phyloP scores from a whole-genome alignment of 768 basidiomycete genomes.

The Lanmaoa rubissima region DNA sequence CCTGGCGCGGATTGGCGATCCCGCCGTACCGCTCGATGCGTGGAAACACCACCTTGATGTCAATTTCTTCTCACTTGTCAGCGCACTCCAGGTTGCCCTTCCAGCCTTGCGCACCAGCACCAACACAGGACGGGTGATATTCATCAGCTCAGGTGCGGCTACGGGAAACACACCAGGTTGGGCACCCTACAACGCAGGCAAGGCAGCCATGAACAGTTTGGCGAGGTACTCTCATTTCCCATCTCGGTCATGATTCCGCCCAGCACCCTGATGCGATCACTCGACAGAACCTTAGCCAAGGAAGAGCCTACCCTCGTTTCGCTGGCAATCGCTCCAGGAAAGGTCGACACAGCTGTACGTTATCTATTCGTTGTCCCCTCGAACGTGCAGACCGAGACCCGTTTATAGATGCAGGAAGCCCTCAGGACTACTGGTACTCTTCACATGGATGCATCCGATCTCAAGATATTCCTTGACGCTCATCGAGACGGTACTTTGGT shows the following conservation, averaged over 20 bases:
- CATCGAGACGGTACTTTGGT: slow-evolving; percentile 69
- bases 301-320: slow-evolving; percentile 78
- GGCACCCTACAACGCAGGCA: slow-evolving; percentile 80
- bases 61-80: slow-evolving; percentile 85
- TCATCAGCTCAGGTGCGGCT: slow-evolving; percentile 86
- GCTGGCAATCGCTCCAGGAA: slow-evolving; percentile 82
- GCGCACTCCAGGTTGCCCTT: slow-evolving; percentile 61
- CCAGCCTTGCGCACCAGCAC: slow-evolving; percentile 65
- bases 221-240: slow-evolving; percentile 49
- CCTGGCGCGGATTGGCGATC: slow-evolving; percentile 54
- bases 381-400: background rate
- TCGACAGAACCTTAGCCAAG: slow-evolving; percentile 69
- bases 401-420: slow-evolving; percentile 63
- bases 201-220: slow-evolving; percentile 88
- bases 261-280: background rate
- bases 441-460: slow-evolving; percentile 54
- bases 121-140: slow-evolving; percentile 64
- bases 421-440: slow-evolving; percentile 51
- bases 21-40: slow-evolving; percentile 45
- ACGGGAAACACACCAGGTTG: slow-evolving; percentile 64
- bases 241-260: background rate
- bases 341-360: slow-evolving; percentile 78
- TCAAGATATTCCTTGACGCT: slow-evolving; percentile 55
- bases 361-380: background rate
- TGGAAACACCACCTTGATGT: slow-evolving; percentile 80